phyloP scores from a whole-genome alignment of 257 asterid genomes.

The Knoxia roxburghii region DNA sequence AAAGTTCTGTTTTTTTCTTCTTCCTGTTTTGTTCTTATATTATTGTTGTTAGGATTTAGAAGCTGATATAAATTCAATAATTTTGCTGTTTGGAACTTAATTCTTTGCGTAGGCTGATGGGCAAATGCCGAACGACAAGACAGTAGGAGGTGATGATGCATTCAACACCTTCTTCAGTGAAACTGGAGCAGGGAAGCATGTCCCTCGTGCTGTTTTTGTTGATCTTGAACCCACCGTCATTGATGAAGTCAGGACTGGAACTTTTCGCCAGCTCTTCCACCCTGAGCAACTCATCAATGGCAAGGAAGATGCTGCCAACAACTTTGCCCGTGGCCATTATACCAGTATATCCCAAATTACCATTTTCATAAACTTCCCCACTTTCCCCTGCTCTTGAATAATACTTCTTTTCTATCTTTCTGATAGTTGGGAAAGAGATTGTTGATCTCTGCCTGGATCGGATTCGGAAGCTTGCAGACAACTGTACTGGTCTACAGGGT shows the following conservation, averaged over 20 bases:
- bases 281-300: constrained; percentile 31
- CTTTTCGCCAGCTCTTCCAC: constrained; percentile 21
- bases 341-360: constrained; percentile 11
- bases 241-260: constrained; percentile 25
- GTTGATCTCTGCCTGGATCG: constrained; percentile 33
- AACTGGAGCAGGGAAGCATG: constrained; percentile 26
- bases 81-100: not conserved
- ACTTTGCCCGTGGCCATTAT: constrained; percentile 28
- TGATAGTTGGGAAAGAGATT: constrained; percentile 24
- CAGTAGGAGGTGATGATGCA: constrained; percentile 24
- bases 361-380: not conserved
- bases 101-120: constrained; percentile 17
- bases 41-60: not conserved
- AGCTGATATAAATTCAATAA: too few relatives aligned
- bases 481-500: constrained; percentile 27
- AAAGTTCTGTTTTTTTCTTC: too few relatives aligned
- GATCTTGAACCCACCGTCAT: constrained; percentile 32
- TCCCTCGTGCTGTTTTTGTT: constrained; percentile 29
- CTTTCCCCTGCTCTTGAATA: not conserved
- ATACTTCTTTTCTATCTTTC: not conserved
- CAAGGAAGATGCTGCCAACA: constrained; percentile 32
- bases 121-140: constrained; percentile 28
- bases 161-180: constrained; percentile 33
- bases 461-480: constrained; percentile 22
- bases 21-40: not conserved